Evolutionary conservation across 2,329 filamentous ascomycete species (phyloP), one percentile per base, ranked within the genome.

Genomic region (Celoporthe dispersa): DNA sequence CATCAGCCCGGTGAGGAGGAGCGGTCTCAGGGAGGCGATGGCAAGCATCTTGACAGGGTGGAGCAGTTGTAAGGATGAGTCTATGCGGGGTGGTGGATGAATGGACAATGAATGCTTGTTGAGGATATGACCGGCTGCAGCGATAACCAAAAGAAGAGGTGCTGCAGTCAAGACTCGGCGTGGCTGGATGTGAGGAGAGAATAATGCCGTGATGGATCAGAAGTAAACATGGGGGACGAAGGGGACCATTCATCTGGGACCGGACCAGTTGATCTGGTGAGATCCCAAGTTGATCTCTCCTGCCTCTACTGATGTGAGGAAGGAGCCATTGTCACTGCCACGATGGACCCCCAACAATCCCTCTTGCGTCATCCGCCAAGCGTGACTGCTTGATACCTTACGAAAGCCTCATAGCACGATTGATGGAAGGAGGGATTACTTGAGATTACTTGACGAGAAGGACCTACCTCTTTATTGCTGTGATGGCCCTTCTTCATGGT

Each of bases 1-100:
- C 62, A 71, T 5, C 16, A 71, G 44, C 16, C 64, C n/a, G 37
- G 57, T 39, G 31, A 51, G 37, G 37, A 66, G 12, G 28, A 60
- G n/a, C 5, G 37, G 28, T 9, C 4, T n/a, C n/a, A 66, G 28
- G 19, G 37, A 31, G 19, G 37, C n/a, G 4, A 35, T 53, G 8
- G 37, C 12, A 37, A 60, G 25, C 64, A 66, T 66, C 48, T 31
- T 60, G 51, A 11, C n/a, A 14, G 12, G n/a, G 16, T 16, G 37
- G 5, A 63, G 16, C 28, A 25, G 11, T 39, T 7, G 5, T 9
- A 19, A 44, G 14, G 35, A 44, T 41, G 39, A 31, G 7, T n/a
- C 3, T 28, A 19, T 37, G n/a, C 19, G 37, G 25, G 12, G 3
- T 44, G 6, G 31, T 28, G 8, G 28, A 31, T 31, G 11, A 7